Percentiles rank a stretch among this genome's conserved stretches.
phyloP scores from a whole-genome alignment of 2,329 filamentous ascomycete species.

The Myriosclerotinia curreyana region DNA sequence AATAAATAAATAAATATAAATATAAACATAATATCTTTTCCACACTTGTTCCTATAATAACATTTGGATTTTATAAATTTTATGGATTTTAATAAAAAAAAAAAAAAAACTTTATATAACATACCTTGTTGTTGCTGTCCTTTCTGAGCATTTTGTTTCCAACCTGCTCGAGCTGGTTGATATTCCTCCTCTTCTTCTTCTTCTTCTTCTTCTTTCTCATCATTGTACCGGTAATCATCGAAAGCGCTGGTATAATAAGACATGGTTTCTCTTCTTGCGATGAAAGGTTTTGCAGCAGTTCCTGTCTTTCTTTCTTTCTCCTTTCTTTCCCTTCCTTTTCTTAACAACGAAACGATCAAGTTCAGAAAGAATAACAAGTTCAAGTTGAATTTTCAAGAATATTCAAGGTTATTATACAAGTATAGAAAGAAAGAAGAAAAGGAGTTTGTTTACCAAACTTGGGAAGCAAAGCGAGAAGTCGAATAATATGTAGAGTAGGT shows the following conservation, averaged over 20 bases:
- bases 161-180: constrained; percentile 17
- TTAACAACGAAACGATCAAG: neutral
- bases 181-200: constrained; percentile 15
- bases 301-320: neutral
- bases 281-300: neutral
- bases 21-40: neutral
- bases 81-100: neutral
- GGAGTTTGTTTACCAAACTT: too few relatives aligned
- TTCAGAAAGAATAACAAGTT: neutral
- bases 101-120: too few relatives aligned
- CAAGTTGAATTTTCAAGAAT: too few relatives aligned
- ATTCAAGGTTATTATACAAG: too few relatives aligned
- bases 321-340: neutral
- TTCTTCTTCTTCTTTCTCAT: too few relatives aligned
- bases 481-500: too few relatives aligned
- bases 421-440: too few relatives aligned
- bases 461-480: too few relatives aligned
- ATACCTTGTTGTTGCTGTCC: constrained; percentile 13
- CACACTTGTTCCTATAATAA: neutral
- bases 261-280: constrained; percentile 12
- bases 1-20: too few relatives aligned
- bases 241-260: constrained; percentile 5
- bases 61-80: neutral
- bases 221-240: too few relatives aligned
- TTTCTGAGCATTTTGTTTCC: constrained; percentile 6